phyloP scores from a whole-genome alignment of 305 asterid species.

The Ilex paraguariensis region DNA sequence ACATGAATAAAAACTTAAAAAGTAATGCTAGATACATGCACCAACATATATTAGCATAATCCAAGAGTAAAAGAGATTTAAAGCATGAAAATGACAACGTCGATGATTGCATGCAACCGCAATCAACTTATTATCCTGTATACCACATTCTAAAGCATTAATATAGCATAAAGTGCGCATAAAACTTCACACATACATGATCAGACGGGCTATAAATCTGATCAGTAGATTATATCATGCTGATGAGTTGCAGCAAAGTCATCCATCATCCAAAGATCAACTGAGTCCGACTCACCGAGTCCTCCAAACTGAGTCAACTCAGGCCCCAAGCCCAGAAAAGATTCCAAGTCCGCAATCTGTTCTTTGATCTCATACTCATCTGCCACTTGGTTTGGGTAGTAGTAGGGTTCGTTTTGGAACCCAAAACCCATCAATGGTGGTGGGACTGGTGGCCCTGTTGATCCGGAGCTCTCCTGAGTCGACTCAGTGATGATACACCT shows the following conservation, averaged over 20 bases:
- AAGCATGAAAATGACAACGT: slow-evolving; percentile 5
- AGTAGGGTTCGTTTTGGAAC: slow-evolving; percentile 22
- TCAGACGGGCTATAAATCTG: not conserved
- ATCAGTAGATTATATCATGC: slow-evolving; percentile 21
- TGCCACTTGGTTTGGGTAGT: slow-evolving; percentile 16
- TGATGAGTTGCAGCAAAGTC: slow-evolving; percentile 30
- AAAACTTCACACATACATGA: not conserved
- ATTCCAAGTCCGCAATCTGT: slow-evolving; percentile 54
- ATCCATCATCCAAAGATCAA: slow-evolving; percentile 52
- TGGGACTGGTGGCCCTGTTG: not conserved
- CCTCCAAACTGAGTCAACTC: slow-evolving; percentile 26
- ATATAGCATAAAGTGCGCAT: no score
- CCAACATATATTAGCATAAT: not conserved
- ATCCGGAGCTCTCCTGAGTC: slow-evolving; percentile 4
- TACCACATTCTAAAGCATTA: not conserved
- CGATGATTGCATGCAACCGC: slow-evolving; percentile 11
- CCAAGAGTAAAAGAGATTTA: slow-evolving; percentile 2
- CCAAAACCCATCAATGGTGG: slow-evolving; percentile 5
- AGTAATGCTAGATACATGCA: slow-evolving; percentile 5
- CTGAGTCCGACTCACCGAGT: slow-evolving; percentile 31
- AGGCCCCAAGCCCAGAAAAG: slow-evolving; percentile 50
- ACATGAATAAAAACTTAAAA: no score
- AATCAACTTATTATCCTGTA: slow-evolving; percentile 10
- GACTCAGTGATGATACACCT: slow-evolving; percentile 19
- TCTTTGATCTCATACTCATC: slow-evolving; percentile 31